Evolutionary conservation across 345 rosid species (phyloP), one percentile per base, ranked within the genome.

Genomic region (Dipteronia dyeriana): DNA sequence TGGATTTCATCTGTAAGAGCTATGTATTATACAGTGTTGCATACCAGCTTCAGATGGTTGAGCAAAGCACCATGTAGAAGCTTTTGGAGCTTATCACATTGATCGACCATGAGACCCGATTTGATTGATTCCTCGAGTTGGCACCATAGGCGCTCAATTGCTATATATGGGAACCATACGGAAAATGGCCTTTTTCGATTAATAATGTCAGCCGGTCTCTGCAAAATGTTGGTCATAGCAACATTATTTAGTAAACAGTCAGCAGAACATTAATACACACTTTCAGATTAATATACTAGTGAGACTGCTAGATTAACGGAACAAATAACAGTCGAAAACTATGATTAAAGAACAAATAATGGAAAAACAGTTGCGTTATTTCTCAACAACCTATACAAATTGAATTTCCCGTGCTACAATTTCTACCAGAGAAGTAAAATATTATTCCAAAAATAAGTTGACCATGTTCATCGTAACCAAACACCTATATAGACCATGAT

Each of bases 1-100:
- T 31, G 9, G 74, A 77, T 73, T 22, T 64, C 20, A 45, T 49
- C 7, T n/a, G 8, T 77, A 71, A 47, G 43, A 65, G 47, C 31
- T 49, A 41, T 26, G 14, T 38, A 17, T 63, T 39, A 29, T 60
- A 20, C 49, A 34, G 22, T 54, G 75, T 39, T 76, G 38, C 72
- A 66, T 79, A 93, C 99, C 92, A 86, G 95, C 83, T 89, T 85
- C 9, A 96, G 92, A 85, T 96, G 97, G 62, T 87, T 92, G 78
- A 81, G 72, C 77, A 96, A 86, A 66, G 93, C 90, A 34, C 84
- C 90, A 54, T 82, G 89, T 69, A 96, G 81, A 66, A 89, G 86
- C 56, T 69, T 85, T 82, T 82, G 92, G 49, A 96, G 97, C 89
- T 87, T 94, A 62, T 87, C 84, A 71, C 87, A 87, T 79, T 94